Conservation (phyloP, 306 rosid species). For the Inga laurina region DNA sequence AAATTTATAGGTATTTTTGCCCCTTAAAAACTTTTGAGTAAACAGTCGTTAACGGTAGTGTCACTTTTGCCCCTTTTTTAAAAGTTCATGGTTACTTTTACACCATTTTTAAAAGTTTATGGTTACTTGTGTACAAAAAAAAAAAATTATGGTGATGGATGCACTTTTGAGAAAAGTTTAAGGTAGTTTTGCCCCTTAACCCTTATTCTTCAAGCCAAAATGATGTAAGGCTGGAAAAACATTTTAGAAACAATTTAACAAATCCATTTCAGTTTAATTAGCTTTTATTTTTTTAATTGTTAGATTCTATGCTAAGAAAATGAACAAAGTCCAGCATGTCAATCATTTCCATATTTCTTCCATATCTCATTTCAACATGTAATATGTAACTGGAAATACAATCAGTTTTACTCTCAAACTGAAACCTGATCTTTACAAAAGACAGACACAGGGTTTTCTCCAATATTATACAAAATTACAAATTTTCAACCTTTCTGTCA, state of each 20-base stretch:
- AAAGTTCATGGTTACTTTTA: too few species aligned
- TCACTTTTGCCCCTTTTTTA: too few species aligned
- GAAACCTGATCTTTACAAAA: neutral
- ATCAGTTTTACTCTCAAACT: neutral
- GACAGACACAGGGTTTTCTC: slow-evolving; percentile 3
- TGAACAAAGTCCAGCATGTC: neutral
- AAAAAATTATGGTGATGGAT: too few species aligned
- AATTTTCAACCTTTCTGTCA: slow-evolving; percentile 26
- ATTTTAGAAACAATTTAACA: neutral
- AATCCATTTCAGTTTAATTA: neutral
- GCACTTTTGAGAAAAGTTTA: too few species aligned
- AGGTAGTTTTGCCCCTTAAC: too few species aligned
- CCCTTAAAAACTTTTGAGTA: too few species aligned
- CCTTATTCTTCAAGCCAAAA: too few species aligned
- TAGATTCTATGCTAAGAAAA: neutral
- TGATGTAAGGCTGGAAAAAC: neutral
- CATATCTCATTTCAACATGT: neutral
- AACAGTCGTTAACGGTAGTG: too few species aligned
- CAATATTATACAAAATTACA: slow-evolving; percentile 8
- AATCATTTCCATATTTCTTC: neutral
- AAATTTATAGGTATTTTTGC: too few species aligned
- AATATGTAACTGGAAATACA: neutral
- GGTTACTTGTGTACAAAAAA: too few species aligned
- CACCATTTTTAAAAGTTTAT: too few species aligned
- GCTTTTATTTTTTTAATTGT: neutral